These are phyloP conservation scores for Pseudogymnoascus sp. DNA, from an alignment of 2,329 filamentous ascomycete genomes.

Conservation along the genomic window DNA sequence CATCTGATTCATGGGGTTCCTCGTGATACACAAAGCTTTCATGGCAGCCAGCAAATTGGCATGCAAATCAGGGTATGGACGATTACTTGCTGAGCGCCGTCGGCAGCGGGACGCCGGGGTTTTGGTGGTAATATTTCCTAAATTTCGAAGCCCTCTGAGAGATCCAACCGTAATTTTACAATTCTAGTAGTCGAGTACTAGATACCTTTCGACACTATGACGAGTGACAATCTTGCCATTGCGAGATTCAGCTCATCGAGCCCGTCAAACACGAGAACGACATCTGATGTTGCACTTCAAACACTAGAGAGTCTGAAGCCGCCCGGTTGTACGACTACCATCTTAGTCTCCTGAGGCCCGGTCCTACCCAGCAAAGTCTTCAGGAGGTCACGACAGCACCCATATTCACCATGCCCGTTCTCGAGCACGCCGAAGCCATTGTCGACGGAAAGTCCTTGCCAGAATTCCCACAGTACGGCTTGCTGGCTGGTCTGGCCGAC, in stretches of 20 bases:
- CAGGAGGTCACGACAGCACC: not conserved
- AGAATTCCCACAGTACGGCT: not conserved
- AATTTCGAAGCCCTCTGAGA: not conserved
- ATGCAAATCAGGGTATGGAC: no score
- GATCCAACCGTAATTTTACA: not conserved
- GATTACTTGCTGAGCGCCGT: not conserved
- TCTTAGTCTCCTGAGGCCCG: no score
- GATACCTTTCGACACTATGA: not conserved
- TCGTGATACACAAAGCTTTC: not conserved
- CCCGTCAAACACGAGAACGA: not conserved
- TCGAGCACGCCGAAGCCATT: not conserved
- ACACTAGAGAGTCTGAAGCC: no score
- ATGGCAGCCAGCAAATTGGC: no score
- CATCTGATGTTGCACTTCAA: not conserved
- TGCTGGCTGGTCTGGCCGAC: not conserved
- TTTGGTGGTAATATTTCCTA: no score
- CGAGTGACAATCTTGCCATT: not conserved
- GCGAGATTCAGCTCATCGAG: not conserved
- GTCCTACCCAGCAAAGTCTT: not conserved
- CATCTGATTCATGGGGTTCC: not conserved
- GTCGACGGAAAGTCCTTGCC: not conserved
- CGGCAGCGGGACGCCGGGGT: not conserved
- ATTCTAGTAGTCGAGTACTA: not conserved
- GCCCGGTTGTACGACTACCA: not conserved
- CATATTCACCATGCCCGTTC: not conserved